Percentiles rank a stretch among this genome's conserved stretches.
Conservation (phyloP, 257 asterid species). For the Salvia miltiorrhiza region DNA sequence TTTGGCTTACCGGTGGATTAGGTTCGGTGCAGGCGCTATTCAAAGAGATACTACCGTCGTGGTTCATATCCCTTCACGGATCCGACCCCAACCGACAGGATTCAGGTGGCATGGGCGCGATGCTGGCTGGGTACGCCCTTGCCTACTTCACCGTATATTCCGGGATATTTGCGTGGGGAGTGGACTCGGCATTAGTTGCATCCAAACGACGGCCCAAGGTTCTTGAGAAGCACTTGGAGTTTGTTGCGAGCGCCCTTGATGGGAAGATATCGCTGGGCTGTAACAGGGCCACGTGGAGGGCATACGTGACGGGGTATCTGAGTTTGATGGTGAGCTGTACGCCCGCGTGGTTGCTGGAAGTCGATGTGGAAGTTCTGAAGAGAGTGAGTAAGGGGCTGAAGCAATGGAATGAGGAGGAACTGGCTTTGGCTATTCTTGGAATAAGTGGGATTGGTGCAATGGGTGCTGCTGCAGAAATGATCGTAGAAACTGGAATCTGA, state of each 20-base stretch:
- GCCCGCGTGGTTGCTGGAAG: slow-evolving; percentile 86
- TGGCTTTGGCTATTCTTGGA: slow-evolving; percentile 75
- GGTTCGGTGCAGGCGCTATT: slow-evolving; percentile 58
- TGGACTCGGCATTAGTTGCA: slow-evolving; percentile 50
- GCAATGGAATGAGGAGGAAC: slow-evolving; percentile 81
- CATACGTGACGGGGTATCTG: slow-evolving; percentile 70
- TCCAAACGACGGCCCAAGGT: slow-evolving; percentile 51
- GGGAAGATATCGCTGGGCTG: slow-evolving; percentile 88
- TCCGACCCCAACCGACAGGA: slow-evolving; percentile 37
- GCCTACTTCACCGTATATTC: slow-evolving; percentile 66
- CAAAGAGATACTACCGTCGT: slow-evolving; percentile 77
- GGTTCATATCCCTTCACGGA: slow-evolving; percentile 74
- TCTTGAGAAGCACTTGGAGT: slow-evolving; percentile 63
- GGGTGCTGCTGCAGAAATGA: slow-evolving; percentile 95
- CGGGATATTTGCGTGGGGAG: slow-evolving; percentile 81
- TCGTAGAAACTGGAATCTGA: slow-evolving; percentile 53
- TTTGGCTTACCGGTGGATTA: slow-evolving; percentile 84
- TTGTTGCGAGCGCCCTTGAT: slow-evolving; percentile 69
- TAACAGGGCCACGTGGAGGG: slow-evolving; percentile 70
- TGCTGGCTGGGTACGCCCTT: slow-evolving; percentile 82
- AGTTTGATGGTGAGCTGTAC: slow-evolving; percentile 81
- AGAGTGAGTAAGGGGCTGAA: slow-evolving; percentile 72
- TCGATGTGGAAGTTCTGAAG: slow-evolving; percentile 65
- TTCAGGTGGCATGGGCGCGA: slow-evolving; percentile 59
- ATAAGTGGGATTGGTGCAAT: slow-evolving; percentile 68